phyloP scores from a whole-genome alignment of 1,139 yeast genomes.

The Protomyces arabidopsidicola region DNA sequence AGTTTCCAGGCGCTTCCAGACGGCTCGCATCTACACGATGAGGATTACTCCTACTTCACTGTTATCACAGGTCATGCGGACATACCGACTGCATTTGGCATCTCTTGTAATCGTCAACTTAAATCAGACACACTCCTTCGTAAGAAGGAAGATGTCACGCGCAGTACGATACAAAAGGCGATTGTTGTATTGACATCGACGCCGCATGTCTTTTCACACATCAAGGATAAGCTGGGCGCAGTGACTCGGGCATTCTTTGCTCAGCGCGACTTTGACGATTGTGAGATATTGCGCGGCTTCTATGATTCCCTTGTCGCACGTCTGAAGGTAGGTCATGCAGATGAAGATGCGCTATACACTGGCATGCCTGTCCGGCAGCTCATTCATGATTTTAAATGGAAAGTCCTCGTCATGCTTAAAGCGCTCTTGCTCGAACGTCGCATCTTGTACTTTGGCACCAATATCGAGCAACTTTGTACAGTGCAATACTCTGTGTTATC shows the following conservation, averaged over 20 bases:
- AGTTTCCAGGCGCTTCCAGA: constrained; percentile 96
- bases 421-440: constrained; percentile 63
- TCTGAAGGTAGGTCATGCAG: not conserved
- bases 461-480: constrained; percentile 71
- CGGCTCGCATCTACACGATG: constrained; percentile 88
- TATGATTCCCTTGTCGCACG: constrained; percentile 61
- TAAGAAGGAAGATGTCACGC: constrained; percentile 62
- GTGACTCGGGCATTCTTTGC: constrained; percentile 81
- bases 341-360: constrained; percentile 7
- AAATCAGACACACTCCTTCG: constrained; percentile 57
- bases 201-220: constrained; percentile 73
- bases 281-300: constrained; percentile 60
- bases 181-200: constrained; percentile 80
- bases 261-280: constrained; percentile 72
- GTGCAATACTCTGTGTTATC: constrained; percentile 54
- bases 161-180: constrained; percentile 88
- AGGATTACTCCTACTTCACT: constrained; percentile 91
- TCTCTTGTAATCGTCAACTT: constrained; percentile 86
- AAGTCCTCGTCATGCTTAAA: constrained; percentile 66
- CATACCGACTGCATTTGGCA: constrained; percentile 72
- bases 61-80: constrained; percentile 44
- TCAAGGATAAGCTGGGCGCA: constrained; percentile 82
- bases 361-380: constrained; percentile 60
- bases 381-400: constrained; percentile 55
- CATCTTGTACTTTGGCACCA: constrained; percentile 65